Base-by-base conservation (phyloP, 2,329 filamentous ascomycete genomes). In the Paecilomyces dactylethromorphus region DNA sequence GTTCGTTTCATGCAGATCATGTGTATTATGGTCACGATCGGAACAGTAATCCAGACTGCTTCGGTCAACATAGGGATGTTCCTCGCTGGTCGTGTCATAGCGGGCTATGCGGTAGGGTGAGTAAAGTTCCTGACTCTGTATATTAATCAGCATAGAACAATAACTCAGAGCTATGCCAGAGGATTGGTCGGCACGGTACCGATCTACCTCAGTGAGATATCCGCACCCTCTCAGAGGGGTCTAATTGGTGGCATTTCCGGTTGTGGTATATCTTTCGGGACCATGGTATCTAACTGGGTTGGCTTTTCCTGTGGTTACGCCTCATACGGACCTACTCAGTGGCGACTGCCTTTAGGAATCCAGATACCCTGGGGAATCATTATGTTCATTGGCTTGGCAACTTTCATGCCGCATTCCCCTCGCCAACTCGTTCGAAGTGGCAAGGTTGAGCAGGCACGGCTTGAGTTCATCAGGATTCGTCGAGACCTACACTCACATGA, bases 231-330 rank as follows among this genome's bases (percentile, higher is more conserved):
- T 8, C 71, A 73, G 56, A 77, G 82, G 39, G 82, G 82, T n/a
- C 69, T 84, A 13, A 83, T 84, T 59, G 81, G 79, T 15, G 81
- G 81, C 13, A 76, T 81, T 51, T 81, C 79, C 0, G 82, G 82
- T 7, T 80, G 80, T 55, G 82, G 82, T 7, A 82, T 84, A 59
- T 76, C 80, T 2, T 80, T 83, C 56, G 82, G 82, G 11, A 83
- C 81, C 3, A 83, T 83, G 80, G 71, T 75, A 62, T 81, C 80
- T 3, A 85, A 84, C 65, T 84, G 82, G 82, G 77, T 84, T 3
- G 82, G 82, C 2, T 84, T 80, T 62, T 81, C 81, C 0, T 83
- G 82, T 60, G 76, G 78, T 21, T 83, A 78, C 57, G 81, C 82
- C 0, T 74, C 81, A 0, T 82, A 83, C 58, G 82, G 82, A 0